Base-by-base conservation (phyloP, 1,284 basidiomycete species). In the Pyrrhoderma lamaoense region DNA sequence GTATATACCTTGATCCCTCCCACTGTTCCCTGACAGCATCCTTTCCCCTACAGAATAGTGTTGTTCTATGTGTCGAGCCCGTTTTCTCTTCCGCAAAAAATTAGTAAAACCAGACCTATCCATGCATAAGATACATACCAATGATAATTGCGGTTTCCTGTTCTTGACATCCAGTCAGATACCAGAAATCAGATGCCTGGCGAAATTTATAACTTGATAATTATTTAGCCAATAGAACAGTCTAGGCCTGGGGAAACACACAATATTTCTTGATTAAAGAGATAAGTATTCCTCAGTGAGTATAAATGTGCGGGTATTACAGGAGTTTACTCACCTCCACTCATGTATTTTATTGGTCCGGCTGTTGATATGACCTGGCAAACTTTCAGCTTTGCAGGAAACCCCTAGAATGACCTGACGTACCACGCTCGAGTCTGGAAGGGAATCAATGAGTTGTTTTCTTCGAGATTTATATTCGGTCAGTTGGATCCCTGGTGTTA, bases 161-260 rank as follows among this genome's bases (percentile, higher is more conserved):
- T 65, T 98, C 95, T 56, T 93, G 82, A 62, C 96, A 96, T 4
- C 96, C 95, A 0, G 94, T 94, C 9, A 97, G 73, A 64, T 97
- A 97, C 85, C 84, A 90, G 65, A 95, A 93, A 67, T 95, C 86
- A 40, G 92, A 94, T 1, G 83, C 81, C 67, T 97, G 95, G 36
- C 95, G 81, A 64, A 92, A 98, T 65, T 93, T 93, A 75, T 97
- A 97, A 66, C 93, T 95, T 57, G 27, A 4, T 16, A 38, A n/a
- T 11, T 16, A 18, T 8, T n/a, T 34, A 49, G 13, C 52, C 13
- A 21, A 31, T 35, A 5, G 18, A 18, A 37, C 13, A 31, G n/a
- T 35, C 31, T 23, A 19, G 16, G n/a, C n/a, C 11, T 31, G 38
- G 23, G 14, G 23, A 5, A 16, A 65, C 75, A 64, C 53, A 80